phyloP scores from a whole-genome alignment of 2,329 filamentous ascomycete genomes.

The Pseudogymnoascus sp. region DNA sequence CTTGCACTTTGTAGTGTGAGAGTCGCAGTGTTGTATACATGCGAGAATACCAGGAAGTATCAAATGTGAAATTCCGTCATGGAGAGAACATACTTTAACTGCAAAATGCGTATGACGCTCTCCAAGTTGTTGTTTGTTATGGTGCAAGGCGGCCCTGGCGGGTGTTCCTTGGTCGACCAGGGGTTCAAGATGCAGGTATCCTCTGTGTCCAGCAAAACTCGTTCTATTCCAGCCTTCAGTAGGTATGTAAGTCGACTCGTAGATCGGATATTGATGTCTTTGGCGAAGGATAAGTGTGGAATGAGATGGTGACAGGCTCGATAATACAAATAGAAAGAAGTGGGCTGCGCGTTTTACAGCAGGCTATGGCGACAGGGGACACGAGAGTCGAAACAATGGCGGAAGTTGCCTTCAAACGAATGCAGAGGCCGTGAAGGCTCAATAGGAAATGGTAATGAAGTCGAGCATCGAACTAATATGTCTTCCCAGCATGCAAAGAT shows the following conservation, averaged over 20 bases:
- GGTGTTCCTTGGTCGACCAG: slow-evolving; percentile 8
- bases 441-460: not conserved
- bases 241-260: not conserved
- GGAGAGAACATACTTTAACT: not conserved
- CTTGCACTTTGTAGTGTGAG: not conserved
- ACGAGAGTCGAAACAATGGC: not conserved
- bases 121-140: not conserved
- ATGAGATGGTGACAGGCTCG: not conserved
- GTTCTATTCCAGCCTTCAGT: not conserved
- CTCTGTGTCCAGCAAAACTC: not conserved
- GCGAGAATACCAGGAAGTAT: not conserved
- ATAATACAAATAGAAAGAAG: not conserved
- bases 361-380: not conserved
- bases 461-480: not conserved
- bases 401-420: not conserved
- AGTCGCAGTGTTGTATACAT: not conserved
- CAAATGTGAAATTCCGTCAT: not conserved
- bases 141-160: not conserved
- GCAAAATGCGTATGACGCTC: not conserved
- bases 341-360: not conserved
- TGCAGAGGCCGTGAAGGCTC: slow-evolving; percentile 5
- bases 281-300: not conserved
- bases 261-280: not conserved
- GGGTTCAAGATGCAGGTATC: not conserved
- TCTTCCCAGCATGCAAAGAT: not conserved